Conservation (phyloP, 2,329 filamentous ascomycete genomes). For the Aspergillus sp. region DNA sequence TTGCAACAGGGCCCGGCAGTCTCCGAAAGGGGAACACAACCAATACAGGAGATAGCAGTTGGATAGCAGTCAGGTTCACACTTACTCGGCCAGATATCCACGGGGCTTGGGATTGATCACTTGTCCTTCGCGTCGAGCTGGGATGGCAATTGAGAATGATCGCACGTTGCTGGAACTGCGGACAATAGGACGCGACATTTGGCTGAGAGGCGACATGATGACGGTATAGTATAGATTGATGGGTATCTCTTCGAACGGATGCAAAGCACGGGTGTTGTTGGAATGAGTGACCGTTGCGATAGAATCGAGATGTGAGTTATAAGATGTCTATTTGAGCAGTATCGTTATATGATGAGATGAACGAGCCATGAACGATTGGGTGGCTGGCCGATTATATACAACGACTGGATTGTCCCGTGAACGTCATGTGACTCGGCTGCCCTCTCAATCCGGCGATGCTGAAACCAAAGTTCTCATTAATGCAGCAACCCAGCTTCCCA, state of each 20-base stretch:
- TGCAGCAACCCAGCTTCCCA: background rate
- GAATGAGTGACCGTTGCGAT: too few species aligned
- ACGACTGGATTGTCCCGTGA: background rate
- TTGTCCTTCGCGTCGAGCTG: slow-evolving; percentile 27
- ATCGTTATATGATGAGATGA: background rate
- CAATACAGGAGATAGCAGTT: too few species aligned
- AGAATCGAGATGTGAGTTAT: too few species aligned
- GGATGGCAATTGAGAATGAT: slow-evolving; percentile 21
- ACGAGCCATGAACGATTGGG: background rate
- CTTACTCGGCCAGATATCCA: slow-evolving; percentile 32
- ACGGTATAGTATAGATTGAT: background rate
- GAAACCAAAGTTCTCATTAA: background rate
- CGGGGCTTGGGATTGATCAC: slow-evolving; percentile 24
- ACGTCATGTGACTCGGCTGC: slow-evolving; percentile 8
- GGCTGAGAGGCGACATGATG: slow-evolving; percentile 8
- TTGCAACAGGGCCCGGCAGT: slow-evolving; percentile 1
- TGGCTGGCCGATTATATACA: background rate
- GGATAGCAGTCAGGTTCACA: background rate
- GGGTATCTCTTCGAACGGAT: background rate
- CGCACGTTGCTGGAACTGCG: slow-evolving; percentile 16
- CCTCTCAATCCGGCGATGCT: slow-evolving; percentile 8
- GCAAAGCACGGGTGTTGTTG: too few species aligned
- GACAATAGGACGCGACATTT: slow-evolving; percentile 21
- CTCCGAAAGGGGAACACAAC: background rate
- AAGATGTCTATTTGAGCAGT: background rate